Base-by-base conservation (phyloP, 2,329 filamentous ascomycete genomes). In the Fusarium sp. region DNA sequence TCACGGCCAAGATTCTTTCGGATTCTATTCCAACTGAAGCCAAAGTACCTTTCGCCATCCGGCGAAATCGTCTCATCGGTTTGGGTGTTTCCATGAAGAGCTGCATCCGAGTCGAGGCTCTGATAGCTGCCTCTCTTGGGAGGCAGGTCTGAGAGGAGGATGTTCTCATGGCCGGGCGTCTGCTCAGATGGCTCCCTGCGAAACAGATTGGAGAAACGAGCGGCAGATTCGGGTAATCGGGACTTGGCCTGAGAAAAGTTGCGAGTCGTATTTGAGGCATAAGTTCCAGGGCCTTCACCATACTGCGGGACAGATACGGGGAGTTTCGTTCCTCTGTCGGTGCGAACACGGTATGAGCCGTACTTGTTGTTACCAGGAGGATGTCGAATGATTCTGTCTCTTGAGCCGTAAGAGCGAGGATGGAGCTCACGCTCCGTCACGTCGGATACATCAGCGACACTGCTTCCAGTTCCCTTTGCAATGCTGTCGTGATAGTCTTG, bases 361-460 rank as follows among this genome's bases (percentile, higher is more conserved):
- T 54, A 55, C 15, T 60, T 56, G 1, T 32, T 57, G 36, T 48
- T 65, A 17, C 63, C 66, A 26, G 63, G 57, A 30, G 78, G 79
- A 38, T 81, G 78, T 28, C 77, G 77, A 53, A 80, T 75, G 32
- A 81, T 79, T 56, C 64, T 76, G 14, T 80, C 79, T 17, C 66
- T 71, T 10, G 78, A 77, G 9, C 61, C 73, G 42, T 77, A 71
- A 18, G 79, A 72, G 38, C 71, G 68, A 22, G 63, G 74, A 28
- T 72, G 58, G 6, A 68, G 61, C 10, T 73, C 70, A 35, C 65
- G 77, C 28, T 71, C 66, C 17, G 65, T 66, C 14, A 70, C 69
- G 48, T 87, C 85, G 2, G 85, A 86, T 12, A 83, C 81, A 66
- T 87, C 82, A 6, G 85, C 85, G 28, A 87, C 72, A 63, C 85